Base-by-base conservation (phyloP, 805 yeast species). In the Candida ascalaphidarum region DNA sequence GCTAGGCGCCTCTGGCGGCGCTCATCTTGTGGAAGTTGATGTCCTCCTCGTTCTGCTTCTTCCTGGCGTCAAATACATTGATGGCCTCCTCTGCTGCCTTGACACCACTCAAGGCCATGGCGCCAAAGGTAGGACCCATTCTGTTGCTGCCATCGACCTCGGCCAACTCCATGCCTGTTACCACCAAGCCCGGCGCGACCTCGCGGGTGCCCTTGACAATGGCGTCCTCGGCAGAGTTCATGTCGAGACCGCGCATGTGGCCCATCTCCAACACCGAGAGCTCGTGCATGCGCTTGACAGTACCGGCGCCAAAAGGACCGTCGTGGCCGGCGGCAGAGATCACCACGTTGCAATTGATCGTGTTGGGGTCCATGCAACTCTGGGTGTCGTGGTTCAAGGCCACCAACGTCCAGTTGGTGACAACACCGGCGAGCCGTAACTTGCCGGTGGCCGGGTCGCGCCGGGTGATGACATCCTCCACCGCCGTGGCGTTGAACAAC, bases 91-190 rank as follows among this genome's bases (percentile, higher is more conserved):
- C 83, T 14, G 86, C 88, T 23, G 88, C 86, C 57, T 78, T 77
- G 41, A 79, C 78, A 44, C 89, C 89, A 16, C 81, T 72, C 32
- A 77, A 68, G 19, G 74, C 79, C 88, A 80, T 80, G 26, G 86
- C 86, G 34, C 85, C 86, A 41, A 80, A 80, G 22, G 86, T 79
- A 28, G 89, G 88, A 16, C 88, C 88, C 86, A 80, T 80, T 58
- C 89, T 71, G 68, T 78, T 77, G 41, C 74, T 70, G 15, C 86
- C 86, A 44, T 77, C 83, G 30, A 79, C 71, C 50, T 80, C 86
- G 19, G 83, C 76, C 39, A 77, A 65, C 56, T 80, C 88, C 89
- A 80, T 80, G 43, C 89, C 88, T 9, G 72, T 70, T 27, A 81
- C 78, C 35, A 74, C 77, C 34, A 75, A 61, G 17, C 82, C 82